Evolutionary conservation across 805 yeast species (phyloP).

Genomic region (Ogataea saltuana): DNA sequence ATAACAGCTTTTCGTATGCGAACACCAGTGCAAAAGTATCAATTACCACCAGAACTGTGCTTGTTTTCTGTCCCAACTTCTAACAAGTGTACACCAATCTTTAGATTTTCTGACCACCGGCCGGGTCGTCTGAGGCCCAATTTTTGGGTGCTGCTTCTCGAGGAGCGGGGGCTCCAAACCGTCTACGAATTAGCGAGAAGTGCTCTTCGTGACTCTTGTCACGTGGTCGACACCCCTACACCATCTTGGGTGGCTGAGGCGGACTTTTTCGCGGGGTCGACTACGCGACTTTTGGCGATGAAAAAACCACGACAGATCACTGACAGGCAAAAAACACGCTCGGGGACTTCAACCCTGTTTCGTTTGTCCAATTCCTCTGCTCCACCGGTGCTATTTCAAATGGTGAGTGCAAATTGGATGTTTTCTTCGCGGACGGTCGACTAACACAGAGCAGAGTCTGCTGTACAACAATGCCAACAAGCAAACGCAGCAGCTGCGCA

Average conservation of each 20-base stretch:
- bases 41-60: neutral
- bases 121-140: too few species aligned
- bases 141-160: conserved; percentile 11
- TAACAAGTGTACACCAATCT: conserved; percentile 7
- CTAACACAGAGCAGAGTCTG: conserved; percentile 57
- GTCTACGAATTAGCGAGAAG: too few species aligned
- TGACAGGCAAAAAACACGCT: too few species aligned
- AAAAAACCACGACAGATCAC: too few species aligned
- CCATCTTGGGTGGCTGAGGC: too few species aligned
- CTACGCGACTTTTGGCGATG: too few species aligned
- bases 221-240: too few species aligned
- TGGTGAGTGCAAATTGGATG: neutral
- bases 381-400: neutral
- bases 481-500: conserved; percentile 71
- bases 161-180: conserved; percentile 10
- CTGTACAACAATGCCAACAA: conserved; percentile 87
- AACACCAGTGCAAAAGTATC: conserved; percentile 1
- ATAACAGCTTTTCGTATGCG: conserved; percentile 2
- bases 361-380: too few species aligned
- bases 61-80: conserved; percentile 5
- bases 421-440: neutral
- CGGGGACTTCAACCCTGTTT: too few species aligned
- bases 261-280: too few species aligned
- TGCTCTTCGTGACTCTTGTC: too few species aligned
- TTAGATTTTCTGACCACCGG: too few species aligned